These are phyloP conservation scores for Hanseniaspora pseudoguilliermondii DNA, from an alignment of 805 yeast genomes.

Conservation along the genomic window DNA sequence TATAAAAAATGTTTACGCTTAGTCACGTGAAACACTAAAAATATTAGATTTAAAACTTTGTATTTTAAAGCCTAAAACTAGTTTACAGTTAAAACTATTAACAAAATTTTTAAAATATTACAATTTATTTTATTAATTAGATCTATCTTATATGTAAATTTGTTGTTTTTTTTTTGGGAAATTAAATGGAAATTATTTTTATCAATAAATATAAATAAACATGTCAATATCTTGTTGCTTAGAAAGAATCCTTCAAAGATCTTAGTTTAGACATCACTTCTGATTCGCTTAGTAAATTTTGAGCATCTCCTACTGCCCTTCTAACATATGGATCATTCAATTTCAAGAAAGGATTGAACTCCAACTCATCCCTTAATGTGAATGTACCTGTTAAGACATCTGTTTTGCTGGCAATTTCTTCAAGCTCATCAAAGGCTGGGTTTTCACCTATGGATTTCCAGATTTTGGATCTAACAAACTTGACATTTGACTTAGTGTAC, in stretches of 20 bases:
- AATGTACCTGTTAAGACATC: slow-evolving; percentile 77
- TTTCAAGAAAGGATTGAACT: slow-evolving; percentile 84
- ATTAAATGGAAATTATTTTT: too few species aligned
- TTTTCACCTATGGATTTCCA: slow-evolving; percentile 29
- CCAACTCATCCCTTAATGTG: slow-evolving; percentile 70
- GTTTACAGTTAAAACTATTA: too few species aligned
- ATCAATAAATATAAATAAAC: background rate
- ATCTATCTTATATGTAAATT: too few species aligned
- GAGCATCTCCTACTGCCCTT: slow-evolving; percentile 41
- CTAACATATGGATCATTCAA: slow-evolving; percentile 51
- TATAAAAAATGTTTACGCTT: background rate
- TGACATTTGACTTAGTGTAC: slow-evolving; percentile 71
- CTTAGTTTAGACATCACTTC: slow-evolving; percentile 65
- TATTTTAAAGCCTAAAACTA: background rate
- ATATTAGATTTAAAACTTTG: too few species aligned
- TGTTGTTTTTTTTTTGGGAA: too few species aligned
- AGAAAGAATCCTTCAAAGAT: slow-evolving; percentile 56
- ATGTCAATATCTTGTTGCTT: slow-evolving; percentile 2
- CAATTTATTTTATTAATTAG: too few species aligned
- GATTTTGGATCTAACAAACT: slow-evolving; percentile 58
- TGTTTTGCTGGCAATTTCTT: slow-evolving; percentile 36
- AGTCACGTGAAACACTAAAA: too few species aligned
- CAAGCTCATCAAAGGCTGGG: slow-evolving; percentile 42
- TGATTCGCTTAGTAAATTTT: slow-evolving; percentile 26
- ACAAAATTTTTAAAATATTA: too few species aligned